Base-by-base conservation (phyloP, 1,284 basidiomycete genomes). In the Cryptococcus wingfieldii region DNA sequence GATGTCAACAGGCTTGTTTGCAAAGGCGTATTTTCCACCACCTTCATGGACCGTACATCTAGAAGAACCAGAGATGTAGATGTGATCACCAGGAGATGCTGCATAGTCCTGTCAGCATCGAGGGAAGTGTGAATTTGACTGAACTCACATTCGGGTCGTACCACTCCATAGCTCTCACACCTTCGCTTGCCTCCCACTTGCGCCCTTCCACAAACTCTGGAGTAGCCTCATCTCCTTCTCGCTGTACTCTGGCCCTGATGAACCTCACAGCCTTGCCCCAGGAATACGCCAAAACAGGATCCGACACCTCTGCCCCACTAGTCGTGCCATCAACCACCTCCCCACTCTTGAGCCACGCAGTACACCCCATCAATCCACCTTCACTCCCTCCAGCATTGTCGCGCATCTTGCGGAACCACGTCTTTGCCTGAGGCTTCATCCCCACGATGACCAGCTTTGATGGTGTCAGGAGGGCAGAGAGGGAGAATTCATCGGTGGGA, bases 361-460 rank as follows among this genome's bases (percentile, higher is more conserved):
- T 74, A 28, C 82, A 80, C 6, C 86, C 85, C 58, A 82, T 81
- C 74, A 80, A 80, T 65, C 80, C 80, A 2, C 69, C 62, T 2
- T 55, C 48, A 74, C 79, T 38, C 74, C 72, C 66, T 56, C 77
- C 66, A 53, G 74, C 47, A 62, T 69, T 14, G 23, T 83, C 80
- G n/a, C 89, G 83, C 61, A 86, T 79, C 53, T 82, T 83, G 63
- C 92, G 86, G 70, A 89, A 89, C 92, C 94, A 98, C 0, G 95
- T 98, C 66, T 89, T 86, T 3, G 96, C 89, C 0, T 84, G 83
- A 1, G 96, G 96, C 68, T 92, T 94, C 62, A 99, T 76, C 2
- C 92, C 94, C 3, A 98, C 90, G 39, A 98, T 82, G 4, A 98
- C 90, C 14, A 98, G 79, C 70, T 98, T 98, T 25, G 86, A 82